Base-by-base conservation (phyloP, 2,329 filamentous ascomycete species). In the Lachnellula cervina region DNA sequence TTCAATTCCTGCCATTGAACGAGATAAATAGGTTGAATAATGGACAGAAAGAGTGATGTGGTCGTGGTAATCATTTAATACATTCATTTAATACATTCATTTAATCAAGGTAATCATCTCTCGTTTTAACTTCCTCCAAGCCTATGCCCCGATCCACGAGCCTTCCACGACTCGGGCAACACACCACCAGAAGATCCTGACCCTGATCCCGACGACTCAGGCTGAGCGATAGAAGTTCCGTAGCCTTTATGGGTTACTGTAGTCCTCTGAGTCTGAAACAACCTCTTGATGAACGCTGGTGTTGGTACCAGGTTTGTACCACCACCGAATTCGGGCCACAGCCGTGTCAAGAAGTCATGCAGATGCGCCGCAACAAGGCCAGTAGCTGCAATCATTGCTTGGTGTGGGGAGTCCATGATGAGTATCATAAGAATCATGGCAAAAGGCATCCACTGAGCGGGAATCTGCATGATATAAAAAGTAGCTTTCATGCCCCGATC, bases 341-440 rank as follows among this genome's bases (percentile, higher is more conserved):
- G 80, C 49, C 89, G 82, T 2, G 89, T 90, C 49, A 97, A 72
- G 68, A 97, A 99, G 70, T 97, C 89, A 72, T 90, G 96, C 19
- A 94, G 68, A 70, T 99, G 94, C 4, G 92, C 92, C 13, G 92
- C 89, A 44, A 96, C 62, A 11, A 99, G 78, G n/a, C 94, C 94
- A 35, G 83, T 89, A 4, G 83, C 71, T 67, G 95, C 85, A 4
- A 85, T 66, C 54, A 88, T 68, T 11, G 88, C 80, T 17, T 73
- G 73, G 3, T 71, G 63, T 37, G 78, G 77, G 11, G 86, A 86
- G 5, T 74, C 77, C 68, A 88, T 82, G 52, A 97, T 75, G 21
- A 96, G 78, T 11, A 87, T 87, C 65, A 90, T 75, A 16, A 84
- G 71, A 45, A 97, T 80, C 80, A 96, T 88, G 61, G 87, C 86